phyloP scores from a whole-genome alignment of 2,329 filamentous ascomycete genomes.

The Tolypocladium ovalisporum region DNA sequence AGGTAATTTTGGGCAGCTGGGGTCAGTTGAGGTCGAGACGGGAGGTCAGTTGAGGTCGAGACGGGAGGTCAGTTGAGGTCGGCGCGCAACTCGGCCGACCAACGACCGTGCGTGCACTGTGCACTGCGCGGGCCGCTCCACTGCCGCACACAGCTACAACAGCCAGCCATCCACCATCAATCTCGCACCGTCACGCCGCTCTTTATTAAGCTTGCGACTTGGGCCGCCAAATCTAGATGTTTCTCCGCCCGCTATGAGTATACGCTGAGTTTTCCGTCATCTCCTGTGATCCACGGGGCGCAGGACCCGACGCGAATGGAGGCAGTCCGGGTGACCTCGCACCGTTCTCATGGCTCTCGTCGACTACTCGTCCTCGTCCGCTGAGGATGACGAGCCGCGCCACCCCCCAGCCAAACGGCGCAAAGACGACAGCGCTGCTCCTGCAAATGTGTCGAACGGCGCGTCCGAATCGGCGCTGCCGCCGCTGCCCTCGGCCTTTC shows the following conservation, averaged over 20 bases:
- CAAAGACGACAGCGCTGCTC: background rate
- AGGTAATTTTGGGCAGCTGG: too few species aligned
- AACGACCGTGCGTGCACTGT: too few species aligned
- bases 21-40: too few species aligned
- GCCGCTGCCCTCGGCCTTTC: conserved; percentile 70
- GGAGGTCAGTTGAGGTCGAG: too few species aligned
- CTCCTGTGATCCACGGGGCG: background rate
- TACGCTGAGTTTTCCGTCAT: background rate
- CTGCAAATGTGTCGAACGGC: background rate
- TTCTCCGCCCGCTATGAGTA: background rate
- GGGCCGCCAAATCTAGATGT: background rate
- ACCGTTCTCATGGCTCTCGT: conserved; percentile 45
- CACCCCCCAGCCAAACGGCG: conserved; percentile 11
- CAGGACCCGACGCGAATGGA: background rate
- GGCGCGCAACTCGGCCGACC: too few species aligned
- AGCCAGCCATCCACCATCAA: background rate
- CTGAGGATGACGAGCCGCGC: conserved; percentile 10
- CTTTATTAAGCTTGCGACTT: background rate
- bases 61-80: too few species aligned
- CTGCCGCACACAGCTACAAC: too few species aligned
- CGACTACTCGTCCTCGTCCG: conserved; percentile 47
- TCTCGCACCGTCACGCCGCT: background rate
- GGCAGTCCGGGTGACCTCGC: background rate
- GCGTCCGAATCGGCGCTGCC: conserved; percentile 36
- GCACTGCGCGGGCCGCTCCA: background rate